Evolutionary conservation across 1,284 basidiomycete species (phyloP).

Genomic region (Limonomyces culmigenus): DNA sequence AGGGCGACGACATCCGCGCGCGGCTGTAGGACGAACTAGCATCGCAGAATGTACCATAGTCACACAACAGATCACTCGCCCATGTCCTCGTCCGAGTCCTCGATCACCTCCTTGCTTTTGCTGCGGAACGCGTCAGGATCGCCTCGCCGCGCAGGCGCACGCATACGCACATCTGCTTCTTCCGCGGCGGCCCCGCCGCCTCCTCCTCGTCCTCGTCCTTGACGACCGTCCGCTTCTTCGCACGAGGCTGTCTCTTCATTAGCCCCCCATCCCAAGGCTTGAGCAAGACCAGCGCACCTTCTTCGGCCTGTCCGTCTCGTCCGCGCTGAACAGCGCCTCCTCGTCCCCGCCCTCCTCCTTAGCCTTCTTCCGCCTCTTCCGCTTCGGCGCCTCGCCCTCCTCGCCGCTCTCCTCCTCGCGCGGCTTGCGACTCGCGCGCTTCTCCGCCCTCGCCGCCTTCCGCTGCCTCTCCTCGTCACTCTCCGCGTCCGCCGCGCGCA

Average conservation of each 20-base stretch:
- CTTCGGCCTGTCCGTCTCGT: slow-evolving; percentile 41
- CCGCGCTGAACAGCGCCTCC: slow-evolving; percentile 47
- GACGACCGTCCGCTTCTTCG: slow-evolving; percentile 30
- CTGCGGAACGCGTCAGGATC: slow-evolving; percentile 17
- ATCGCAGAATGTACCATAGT: too few relatives aligned
- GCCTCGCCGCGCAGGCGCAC: slow-evolving; percentile 1
- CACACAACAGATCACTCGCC: slow-evolving; percentile 14
- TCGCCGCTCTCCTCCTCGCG: neutral
- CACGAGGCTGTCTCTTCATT: slow-evolving; percentile 26
- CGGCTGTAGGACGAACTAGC: slow-evolving; percentile 12
- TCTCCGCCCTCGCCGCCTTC: too few relatives aligned
- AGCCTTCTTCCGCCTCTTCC: slow-evolving; percentile 14
- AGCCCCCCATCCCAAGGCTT: slow-evolving; percentile 22
- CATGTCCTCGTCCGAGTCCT: slow-evolving; percentile 64
- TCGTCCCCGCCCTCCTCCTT: slow-evolving; percentile 26
- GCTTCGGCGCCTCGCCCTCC: slow-evolving; percentile 12
- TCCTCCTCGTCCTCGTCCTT: slow-evolving; percentile 58
- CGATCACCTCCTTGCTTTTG: slow-evolving; percentile 66
- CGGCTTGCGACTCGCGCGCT: slow-evolving; percentile 33
- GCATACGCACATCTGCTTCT: slow-evolving; percentile 57
- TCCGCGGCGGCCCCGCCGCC: slow-evolving; percentile 27
- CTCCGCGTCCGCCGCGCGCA: slow-evolving; percentile 45
- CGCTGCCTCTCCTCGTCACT: slow-evolving; percentile 64
- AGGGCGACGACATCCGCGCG: slow-evolving; percentile 39
- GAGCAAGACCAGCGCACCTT: slow-evolving; percentile 18